Evolutionary conservation across 768 basidiomycete genomes (phyloP), one percentile per base, ranked within the genome.

Genomic region (Psilocybe cyanescens): DNA sequence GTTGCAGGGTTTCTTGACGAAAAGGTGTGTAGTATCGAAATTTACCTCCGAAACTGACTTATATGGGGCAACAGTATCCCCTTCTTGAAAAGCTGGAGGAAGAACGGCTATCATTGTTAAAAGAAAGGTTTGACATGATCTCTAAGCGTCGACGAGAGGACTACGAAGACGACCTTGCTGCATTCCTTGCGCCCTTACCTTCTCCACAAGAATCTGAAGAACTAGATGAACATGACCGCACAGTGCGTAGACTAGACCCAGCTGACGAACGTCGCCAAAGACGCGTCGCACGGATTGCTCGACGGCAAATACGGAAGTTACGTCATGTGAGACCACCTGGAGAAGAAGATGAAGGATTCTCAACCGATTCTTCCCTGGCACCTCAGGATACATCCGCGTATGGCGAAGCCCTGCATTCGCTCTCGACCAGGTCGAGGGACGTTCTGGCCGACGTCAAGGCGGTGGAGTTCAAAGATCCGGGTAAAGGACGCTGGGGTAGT

Each of bases 1-100:
- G 84, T 95, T 6, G 94, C 91, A 3, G 83, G 83, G n/a, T 95
- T 95, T 72, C 77, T 95, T 17, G 94, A 95, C 68, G 91, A 92
- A 76, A 95, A 95, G 86, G 93, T 91, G 17, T 3, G 74, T 61
- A 50, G 50, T 47, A 30, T 50, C 57, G 29, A 24, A n/a, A 31
- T 17, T 41, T 12, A 24, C 19, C 19, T 54, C 17, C 60, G 52
- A 24, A 6, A 8, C 49, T 9, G 48, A 47, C 14, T 31, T 56
- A 56, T 62, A 17, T 58, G 53, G 59, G 51, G 47, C 31, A n/a
- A 44, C n/a, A 95, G 94, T 94, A 86, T 66, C 93, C 93, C 6
- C 75, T 78, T 37, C 79, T 95, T 11, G 94, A 95, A 72, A 86
- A 83, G 62, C 79, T 94, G 7, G 94, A 95, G 70, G 83, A 87